Evolutionary conservation across 495 filamentous ascomycete genomes (phyloP), one percentile per base, ranked within the genome.

Genomic region (Annulohypoxylon bovei): DNA sequence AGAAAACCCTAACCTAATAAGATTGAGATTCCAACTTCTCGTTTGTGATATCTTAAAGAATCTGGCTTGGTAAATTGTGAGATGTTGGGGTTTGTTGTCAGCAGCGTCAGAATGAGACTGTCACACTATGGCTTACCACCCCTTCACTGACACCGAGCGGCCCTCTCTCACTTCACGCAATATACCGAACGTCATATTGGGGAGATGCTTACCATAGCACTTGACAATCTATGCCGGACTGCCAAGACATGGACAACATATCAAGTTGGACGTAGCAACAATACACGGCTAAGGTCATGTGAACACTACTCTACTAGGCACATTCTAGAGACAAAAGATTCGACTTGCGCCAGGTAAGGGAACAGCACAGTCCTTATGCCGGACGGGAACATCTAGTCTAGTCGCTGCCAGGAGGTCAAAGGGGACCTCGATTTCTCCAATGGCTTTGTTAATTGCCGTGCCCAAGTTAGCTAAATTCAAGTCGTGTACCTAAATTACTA

Each of bases 341-440:
- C 16, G 54, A 28, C 14, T 22, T 42, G 12, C 54, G 22, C 39
- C 50, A 64, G 40, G 62, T 23, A 64, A 64, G 50, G 50, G 50
- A 22, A 64, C 30, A 40, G 27, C 27, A 46, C 25, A 33, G n/a
- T 46, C 49, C 57, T 40, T 49, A 37, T 28, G 18, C 8, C 6
- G 30, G 27, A 52, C 7, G 25, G 27, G 11, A 25, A 27, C 20
- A 11, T 49, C 20, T 42, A 42, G 39, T 42, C 20, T 42, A 42
- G 39, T 42, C 39, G 20, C 20, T 42, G 39, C 39, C 39, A 42
- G 20, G 23, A 11, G 22, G 44, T 49, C 22, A 27, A 40, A 50
- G 20, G 11, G 30, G 8, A n/a, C 42, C 42, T 58, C 42, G 30
- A 33, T 20, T 65, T 66, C 54, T 44, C 14, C 33, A 47, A 53